These are phyloP conservation scores for Wickerhamiella pararugosa DNA, from an alignment of 1,139 yeast species.

Conservation along the genomic window DNA sequence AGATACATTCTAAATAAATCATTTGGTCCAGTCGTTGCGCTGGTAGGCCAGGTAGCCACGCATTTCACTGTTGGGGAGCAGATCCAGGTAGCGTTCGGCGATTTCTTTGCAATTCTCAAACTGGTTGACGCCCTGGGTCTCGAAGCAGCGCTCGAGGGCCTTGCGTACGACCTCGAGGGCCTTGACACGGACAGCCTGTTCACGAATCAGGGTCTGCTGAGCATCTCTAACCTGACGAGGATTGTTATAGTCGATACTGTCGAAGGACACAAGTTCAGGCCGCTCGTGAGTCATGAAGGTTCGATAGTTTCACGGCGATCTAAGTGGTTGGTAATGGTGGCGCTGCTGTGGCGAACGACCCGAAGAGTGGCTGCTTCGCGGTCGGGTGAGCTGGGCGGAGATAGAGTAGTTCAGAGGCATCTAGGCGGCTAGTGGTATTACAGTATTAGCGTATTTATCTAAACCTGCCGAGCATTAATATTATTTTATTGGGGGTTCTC, in stretches of 20 bases:
- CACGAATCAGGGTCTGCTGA: constrained; percentile 62
- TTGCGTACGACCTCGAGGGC: constrained; percentile 56
- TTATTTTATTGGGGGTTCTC: constrained; percentile 29
- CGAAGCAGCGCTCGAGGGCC: constrained; percentile 53
- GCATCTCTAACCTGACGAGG: constrained; percentile 51
- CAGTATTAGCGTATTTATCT: no score
- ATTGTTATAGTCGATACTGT: constrained; percentile 65
- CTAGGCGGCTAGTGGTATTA: no score
- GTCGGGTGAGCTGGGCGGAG: no score
- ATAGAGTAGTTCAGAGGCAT: no score
- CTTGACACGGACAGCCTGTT: constrained; percentile 62
- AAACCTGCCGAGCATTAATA: no score
- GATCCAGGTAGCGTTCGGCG: constrained; percentile 60
- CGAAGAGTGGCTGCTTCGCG: no score
- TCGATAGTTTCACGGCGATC: background rate
- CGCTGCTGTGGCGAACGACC: no score
- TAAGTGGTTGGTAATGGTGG: no score
- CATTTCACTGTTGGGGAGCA: constrained; percentile 53
- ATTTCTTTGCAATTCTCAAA: constrained; percentile 64
- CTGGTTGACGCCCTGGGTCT: constrained; percentile 55
- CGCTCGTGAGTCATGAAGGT: constrained; percentile 32
- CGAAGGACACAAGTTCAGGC: constrained; percentile 69
- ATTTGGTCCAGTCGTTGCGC: constrained; percentile 71
- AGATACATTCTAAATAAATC: constrained; percentile 13
- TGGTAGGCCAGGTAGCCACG: constrained; percentile 71